A percentile compares a stretch with the other conserved stretches of the same genome.
Conservation (phyloP, 345 rosid genomes). For the Salix suchowensis region DNA sequence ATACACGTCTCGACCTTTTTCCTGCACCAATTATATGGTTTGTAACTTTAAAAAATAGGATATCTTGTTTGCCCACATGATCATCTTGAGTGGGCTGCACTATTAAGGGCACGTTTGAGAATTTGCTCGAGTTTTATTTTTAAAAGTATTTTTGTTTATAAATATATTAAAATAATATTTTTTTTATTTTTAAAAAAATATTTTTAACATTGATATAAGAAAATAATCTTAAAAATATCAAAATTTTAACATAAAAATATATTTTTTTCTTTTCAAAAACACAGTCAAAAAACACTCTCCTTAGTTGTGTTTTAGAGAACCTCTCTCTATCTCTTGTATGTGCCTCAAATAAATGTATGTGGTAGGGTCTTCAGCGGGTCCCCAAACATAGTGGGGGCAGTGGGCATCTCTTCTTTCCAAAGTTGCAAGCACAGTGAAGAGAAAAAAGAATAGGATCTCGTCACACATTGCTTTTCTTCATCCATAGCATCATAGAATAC, state of each 20-base stretch:
- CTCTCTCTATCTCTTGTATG: not conserved
- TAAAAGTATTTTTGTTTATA: too few relatives aligned
- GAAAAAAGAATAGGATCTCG: slow-evolving; percentile 18
- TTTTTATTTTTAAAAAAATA: too few relatives aligned
- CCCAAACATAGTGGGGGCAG: slow-evolving; percentile 34
- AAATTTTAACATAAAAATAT: too few relatives aligned
- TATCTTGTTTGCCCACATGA: slow-evolving; percentile 22
- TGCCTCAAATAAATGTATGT: not conserved
- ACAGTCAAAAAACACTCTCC: too few relatives aligned
- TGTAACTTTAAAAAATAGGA: slow-evolving; percentile 19
- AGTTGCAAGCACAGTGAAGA: slow-evolving; percentile 16
- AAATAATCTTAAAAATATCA: too few relatives aligned
- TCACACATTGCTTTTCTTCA: slow-evolving; percentile 7
- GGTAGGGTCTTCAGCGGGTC: slow-evolving; percentile 20
- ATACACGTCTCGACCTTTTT: not conserved
- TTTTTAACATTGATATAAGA: too few relatives aligned
- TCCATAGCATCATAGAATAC: slow-evolving; percentile 26
- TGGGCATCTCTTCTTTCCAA: slow-evolving; percentile 32
- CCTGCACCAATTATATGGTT: slow-evolving; percentile 5
- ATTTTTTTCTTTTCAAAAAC: too few relatives aligned
- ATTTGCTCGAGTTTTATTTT: too few relatives aligned
- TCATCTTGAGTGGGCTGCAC: slow-evolving; percentile 20
- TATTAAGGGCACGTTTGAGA: not conserved
- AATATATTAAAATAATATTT: too few relatives aligned
- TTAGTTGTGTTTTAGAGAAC: not conserved